Conservation (phyloP, 768 basidiomycete genomes). For the Dioszegia hungarica region DNA sequence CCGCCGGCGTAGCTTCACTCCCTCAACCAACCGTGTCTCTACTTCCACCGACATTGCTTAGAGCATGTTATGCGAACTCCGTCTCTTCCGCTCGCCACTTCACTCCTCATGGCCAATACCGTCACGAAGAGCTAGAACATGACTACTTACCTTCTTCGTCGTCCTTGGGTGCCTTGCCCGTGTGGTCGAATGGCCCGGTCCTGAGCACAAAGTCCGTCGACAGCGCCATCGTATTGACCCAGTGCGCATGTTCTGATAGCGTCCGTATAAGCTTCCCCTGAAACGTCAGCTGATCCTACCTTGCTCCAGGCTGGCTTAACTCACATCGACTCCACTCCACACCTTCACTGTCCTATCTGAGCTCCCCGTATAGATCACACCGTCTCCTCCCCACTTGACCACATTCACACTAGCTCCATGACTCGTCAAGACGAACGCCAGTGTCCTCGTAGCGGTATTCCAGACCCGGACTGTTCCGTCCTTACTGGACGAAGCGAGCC, state of each 20-base stretch:
- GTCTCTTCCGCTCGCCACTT: too few species aligned
- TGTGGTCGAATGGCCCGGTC: constrained; percentile 92
- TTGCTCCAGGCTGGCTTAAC: constrained; percentile 15
- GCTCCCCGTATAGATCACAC: constrained; percentile 86
- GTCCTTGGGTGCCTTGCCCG: constrained; percentile 66
- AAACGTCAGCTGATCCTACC: background rate
- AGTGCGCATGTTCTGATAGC: constrained; percentile 93
- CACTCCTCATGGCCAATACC: too few species aligned
- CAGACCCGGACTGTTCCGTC: constrained; percentile 95
- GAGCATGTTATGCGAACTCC: too few species aligned
- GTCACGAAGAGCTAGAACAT: too few species aligned
- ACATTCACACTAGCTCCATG: constrained; percentile 93
- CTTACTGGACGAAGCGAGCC: constrained; percentile 91
- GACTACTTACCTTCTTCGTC: constrained; percentile 77
- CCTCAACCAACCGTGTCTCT: too few species aligned
- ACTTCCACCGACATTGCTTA: too few species aligned
- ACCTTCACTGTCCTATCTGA: constrained; percentile 90
- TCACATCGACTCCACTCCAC: constrained; percentile 79
- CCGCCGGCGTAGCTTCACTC: too few species aligned
- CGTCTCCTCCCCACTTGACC: constrained; percentile 91
- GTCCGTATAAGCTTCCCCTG: constrained; percentile 79
- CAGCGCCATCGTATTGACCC: constrained; percentile 94
- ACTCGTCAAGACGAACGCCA: constrained; percentile 82
- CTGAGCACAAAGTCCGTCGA: constrained; percentile 93
- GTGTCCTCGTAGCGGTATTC: constrained; percentile 65